These are phyloP conservation scores for Jamesozyma lodderae DNA, from an alignment of 805 yeast species.

Conservation along the genomic window DNA sequence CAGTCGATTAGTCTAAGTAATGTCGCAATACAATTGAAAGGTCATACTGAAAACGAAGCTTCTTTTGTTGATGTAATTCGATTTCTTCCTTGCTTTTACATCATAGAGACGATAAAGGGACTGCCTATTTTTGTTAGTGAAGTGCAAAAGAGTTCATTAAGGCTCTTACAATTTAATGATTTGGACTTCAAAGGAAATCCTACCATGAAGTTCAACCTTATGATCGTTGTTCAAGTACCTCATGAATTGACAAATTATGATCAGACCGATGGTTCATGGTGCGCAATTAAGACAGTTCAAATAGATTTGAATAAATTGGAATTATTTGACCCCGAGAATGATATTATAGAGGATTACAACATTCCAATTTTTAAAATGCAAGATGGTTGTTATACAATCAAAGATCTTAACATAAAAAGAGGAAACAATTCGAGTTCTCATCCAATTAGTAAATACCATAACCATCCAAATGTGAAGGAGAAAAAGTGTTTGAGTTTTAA, in stretches of 20 bases:
- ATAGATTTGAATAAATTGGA: constrained; percentile 16
- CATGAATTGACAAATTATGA: constrained; percentile 1
- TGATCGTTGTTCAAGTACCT: constrained; percentile 18
- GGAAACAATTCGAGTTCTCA: background rate
- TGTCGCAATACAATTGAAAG: constrained; percentile 7
- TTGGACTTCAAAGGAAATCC: constrained; percentile 13
- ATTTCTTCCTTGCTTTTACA: constrained; percentile 17
- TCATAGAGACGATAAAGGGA: constrained; percentile 16
- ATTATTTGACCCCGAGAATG: constrained; percentile 8
- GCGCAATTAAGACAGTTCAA: constrained; percentile 5
- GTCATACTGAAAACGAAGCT: background rate
- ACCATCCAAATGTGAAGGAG: background rate
- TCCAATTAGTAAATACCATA: background rate
- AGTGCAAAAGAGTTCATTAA: constrained; percentile 13
- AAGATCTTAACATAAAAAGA: constrained; percentile 1
- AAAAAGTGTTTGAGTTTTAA: constrained; percentile 23
- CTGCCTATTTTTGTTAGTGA: constrained; percentile 22
- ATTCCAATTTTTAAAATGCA: constrained; percentile 18
- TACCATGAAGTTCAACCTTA: constrained; percentile 11
- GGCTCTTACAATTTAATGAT: constrained; percentile 20
- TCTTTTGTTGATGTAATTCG: background rate
- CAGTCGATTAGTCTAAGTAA: constrained; percentile 18
- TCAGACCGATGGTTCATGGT: background rate
- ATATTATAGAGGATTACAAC: constrained; percentile 8
- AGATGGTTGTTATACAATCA: constrained; percentile 19